Evolutionary conservation across 75 land plant genomes (phyloP), one percentile per base, ranked within the genome.

Genomic region (Gnetum montanum): DNA sequence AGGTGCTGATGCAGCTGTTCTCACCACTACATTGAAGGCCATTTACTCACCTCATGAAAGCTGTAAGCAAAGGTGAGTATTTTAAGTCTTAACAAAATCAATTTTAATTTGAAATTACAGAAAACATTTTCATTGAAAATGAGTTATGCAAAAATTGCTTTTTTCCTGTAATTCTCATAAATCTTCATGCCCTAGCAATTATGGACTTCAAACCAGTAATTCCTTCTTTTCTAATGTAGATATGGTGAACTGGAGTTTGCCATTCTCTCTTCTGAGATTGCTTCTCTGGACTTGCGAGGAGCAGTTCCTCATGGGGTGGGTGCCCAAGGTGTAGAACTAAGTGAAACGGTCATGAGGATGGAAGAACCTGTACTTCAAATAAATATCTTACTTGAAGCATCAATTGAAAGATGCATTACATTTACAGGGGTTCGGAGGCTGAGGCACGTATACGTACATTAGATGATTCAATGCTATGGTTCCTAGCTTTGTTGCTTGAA

Each of bases 361-460:
- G 96, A 94, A 59, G 96, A 88, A 49, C 90, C 99, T 15, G 76
- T 94, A 58, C 99, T 96, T n/a, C 82, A 80, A 68, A 72, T 90
- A 37, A 74, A 77, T 30, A 33, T 87, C 35, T 67, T 78, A 50
- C 88, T 94, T 36, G 99, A 94, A 62, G 88, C 85, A 44, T 78
- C 99, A 54, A 80, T 86, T 31, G 99, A 94, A 62, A 89, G 96
- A 47, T 94, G 99, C 79, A 79, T 94, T 22, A 90, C 55, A 45
- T 83, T 94, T 56, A 94, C 99, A 59, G 99, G 96, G 99, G 99
- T 59, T 91, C 96, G 40, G 99, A 94, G 75, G 88, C 77, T 7
- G 96, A 94, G 64, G 79, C 94, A 45, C 80, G 90, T 34, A 74
- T 90, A 33, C 77, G 72, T 31, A 77, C 88, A 2, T 76, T 94